These are phyloP conservation scores for Millerozyma miso DNA, from an alignment of 805 yeast species.

Conservation along the genomic window DNA sequence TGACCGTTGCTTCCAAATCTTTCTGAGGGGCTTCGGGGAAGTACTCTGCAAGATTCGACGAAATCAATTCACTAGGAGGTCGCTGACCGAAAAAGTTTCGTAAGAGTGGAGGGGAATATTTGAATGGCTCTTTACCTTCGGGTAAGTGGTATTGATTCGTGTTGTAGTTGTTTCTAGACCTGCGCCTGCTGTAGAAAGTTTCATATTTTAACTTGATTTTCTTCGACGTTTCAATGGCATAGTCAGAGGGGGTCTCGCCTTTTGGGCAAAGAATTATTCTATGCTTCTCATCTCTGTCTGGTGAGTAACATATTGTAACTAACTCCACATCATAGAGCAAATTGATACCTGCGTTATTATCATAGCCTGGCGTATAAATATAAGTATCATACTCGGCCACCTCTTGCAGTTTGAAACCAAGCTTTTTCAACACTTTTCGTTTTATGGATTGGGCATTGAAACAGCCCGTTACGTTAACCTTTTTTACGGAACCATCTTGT, in stretches of 20 bases:
- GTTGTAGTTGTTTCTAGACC: constrained; percentile 12
- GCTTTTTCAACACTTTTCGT: constrained; percentile 56
- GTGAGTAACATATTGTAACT: constrained; percentile 76
- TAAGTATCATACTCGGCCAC: constrained; percentile 55
- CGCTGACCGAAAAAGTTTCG: constrained; percentile 75
- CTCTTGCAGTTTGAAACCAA: constrained; percentile 44
- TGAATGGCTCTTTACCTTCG: constrained; percentile 8
- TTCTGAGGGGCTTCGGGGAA: constrained; percentile 79
- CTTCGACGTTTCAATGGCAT: constrained; percentile 55
- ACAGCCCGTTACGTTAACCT: constrained; percentile 72
- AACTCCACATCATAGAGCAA: constrained; percentile 72
- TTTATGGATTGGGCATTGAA: constrained; percentile 78
- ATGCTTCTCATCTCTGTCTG: constrained; percentile 64
- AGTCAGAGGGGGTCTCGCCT: constrained; percentile 58
- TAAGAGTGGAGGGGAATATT: constrained; percentile 15
- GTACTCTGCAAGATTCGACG: constrained; percentile 83
- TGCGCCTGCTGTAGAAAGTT: constrained; percentile 12
- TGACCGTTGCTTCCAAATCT: constrained; percentile 71
- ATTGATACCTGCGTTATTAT: constrained; percentile 20
- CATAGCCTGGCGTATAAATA: constrained; percentile 35
- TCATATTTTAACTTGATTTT: constrained; percentile 35
- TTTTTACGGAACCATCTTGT: constrained; percentile 67
- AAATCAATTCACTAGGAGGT: constrained; percentile 89
- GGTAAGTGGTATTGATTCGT: constrained; percentile 21
- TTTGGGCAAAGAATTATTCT: constrained; percentile 65